phyloP scores from a whole-genome alignment of 257 asterid species.

The Rehmannia glutinosa region DNA sequence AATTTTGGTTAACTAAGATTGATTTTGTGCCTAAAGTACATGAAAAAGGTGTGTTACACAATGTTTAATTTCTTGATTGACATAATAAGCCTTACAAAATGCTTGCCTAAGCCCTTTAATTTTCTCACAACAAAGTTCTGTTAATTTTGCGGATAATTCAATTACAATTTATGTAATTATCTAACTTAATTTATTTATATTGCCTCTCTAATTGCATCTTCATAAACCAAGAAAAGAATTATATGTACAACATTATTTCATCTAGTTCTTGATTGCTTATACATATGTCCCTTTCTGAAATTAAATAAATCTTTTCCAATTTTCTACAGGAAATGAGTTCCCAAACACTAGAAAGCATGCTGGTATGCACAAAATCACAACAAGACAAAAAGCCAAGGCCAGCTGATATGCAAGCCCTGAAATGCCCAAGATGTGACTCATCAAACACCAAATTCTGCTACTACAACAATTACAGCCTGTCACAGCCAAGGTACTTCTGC shows the following conservation, averaged over 20 bases:
- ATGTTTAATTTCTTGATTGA: no score
- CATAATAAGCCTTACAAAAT: no score
- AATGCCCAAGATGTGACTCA: slow-evolving; percentile 94
- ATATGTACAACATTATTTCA: no score
- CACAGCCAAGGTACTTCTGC: slow-evolving; percentile 95
- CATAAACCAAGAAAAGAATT: no score
- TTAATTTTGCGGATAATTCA: no score
- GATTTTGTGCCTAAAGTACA: no score
- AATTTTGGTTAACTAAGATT: no score
- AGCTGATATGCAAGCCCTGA: slow-evolving; percentile 48
- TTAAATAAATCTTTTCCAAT: neutral
- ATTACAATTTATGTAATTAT: neutral
- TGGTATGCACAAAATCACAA: slow-evolving; percentile 56
- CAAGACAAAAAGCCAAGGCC: slow-evolving; percentile 80
- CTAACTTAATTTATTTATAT: neutral
- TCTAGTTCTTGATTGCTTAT: neutral
- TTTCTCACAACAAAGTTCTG: no score
- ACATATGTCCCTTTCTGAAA: neutral
- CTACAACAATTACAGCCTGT: slow-evolving; percentile 90
- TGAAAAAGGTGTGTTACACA: no score
- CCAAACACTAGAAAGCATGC: slow-evolving; percentile 78
- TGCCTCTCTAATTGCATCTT: no score
- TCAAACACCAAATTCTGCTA: slow-evolving; percentile 88
- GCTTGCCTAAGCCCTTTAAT: no score
- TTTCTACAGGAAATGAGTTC: slow-evolving; percentile 62